phyloP scores from a whole-genome alignment of 192 early-diverging fungal genomes.

The Coemansia nantahalensis region DNA sequence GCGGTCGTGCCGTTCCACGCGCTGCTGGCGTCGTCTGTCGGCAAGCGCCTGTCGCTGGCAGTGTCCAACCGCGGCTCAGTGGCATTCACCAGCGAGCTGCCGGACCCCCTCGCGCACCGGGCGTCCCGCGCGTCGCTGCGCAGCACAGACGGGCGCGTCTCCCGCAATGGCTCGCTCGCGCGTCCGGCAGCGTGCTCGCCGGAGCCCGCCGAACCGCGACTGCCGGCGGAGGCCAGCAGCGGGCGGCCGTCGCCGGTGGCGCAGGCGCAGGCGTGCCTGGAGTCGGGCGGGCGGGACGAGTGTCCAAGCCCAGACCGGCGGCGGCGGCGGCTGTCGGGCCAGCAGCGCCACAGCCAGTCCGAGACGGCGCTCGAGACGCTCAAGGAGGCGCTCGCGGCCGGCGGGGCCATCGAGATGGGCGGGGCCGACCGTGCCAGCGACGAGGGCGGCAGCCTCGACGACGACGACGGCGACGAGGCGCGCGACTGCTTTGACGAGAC shows the following conservation, averaged over 20 bases:
- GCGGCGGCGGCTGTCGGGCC: slow-evolving; percentile 6
- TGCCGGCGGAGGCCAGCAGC: neutral
- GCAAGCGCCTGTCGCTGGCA: slow-evolving; percentile 70
- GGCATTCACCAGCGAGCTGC: slow-evolving; percentile 40
- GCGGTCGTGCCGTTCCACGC: slow-evolving; percentile 72
- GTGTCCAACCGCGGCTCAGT: slow-evolving; percentile 51
- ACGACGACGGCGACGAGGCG: slow-evolving; percentile 1
- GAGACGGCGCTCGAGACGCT: slow-evolving; percentile 48
- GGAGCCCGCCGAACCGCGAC: neutral
- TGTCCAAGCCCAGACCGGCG: neutral
- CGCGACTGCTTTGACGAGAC: slow-evolving; percentile 10
- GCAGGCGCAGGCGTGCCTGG: slow-evolving; percentile 11
- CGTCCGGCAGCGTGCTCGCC: neutral
- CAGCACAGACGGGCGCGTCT: slow-evolving; percentile 28
- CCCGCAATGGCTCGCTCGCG: slow-evolving; percentile 41
- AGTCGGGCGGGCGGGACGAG: slow-evolving; percentile 7
- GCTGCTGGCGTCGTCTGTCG: slow-evolving; percentile 72
- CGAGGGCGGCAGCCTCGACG: slow-evolving; percentile 1
- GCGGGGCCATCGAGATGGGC: no score
- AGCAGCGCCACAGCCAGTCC: slow-evolving; percentile 48
- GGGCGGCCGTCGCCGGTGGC: neutral
- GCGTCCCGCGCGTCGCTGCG: slow-evolving; percentile 38
- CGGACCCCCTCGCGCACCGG: slow-evolving; percentile 27
- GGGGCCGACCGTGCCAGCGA: no score
- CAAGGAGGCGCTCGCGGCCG: slow-evolving; percentile 16